Conservation (phyloP, 2,329 filamentous ascomycete genomes). For the Trichoderma koningii region DNA sequence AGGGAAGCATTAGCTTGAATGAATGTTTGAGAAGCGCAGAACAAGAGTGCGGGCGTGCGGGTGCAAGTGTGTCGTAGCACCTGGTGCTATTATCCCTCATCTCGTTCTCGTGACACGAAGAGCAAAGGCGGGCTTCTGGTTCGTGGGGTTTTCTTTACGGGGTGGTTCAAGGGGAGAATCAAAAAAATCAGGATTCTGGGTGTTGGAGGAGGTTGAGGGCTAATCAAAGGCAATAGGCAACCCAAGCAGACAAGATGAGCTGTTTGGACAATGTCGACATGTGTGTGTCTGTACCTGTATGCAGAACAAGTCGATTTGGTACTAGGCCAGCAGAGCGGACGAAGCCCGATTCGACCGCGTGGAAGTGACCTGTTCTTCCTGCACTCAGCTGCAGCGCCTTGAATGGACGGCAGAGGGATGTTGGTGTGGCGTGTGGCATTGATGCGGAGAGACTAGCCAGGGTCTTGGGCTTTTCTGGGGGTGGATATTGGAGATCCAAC, state of each 20-base stretch:
- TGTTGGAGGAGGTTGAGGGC: neutral
- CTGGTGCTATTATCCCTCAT: neutral
- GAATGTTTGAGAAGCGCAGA: neutral
- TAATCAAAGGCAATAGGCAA: neutral
- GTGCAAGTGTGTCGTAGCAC: slow-evolving; percentile 8
- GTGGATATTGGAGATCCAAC: slow-evolving; percentile 2
- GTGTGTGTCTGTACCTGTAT: neutral
- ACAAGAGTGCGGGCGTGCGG: neutral
- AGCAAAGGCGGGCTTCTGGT: neutral
- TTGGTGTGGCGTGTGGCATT: slow-evolving; percentile 22
- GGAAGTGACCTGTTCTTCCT: slow-evolving; percentile 9
- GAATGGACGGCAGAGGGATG: neutral
- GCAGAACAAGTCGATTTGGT: slow-evolving; percentile 1
- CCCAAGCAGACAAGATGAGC: neutral
- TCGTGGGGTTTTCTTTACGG: neutral
- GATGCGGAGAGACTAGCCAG: slow-evolving; percentile 6
- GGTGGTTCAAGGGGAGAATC: neutral
- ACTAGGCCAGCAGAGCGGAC: neutral
- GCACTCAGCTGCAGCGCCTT: neutral
- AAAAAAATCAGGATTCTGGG: neutral
- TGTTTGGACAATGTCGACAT: no score
- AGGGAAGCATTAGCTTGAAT: slow-evolving; percentile 7
- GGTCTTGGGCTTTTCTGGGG: neutral
- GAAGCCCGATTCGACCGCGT: slow-evolving; percentile 6
- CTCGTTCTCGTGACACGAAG: slow-evolving; percentile 5